These are phyloP conservation scores for Polytrichum commune DNA, from an alignment of 225 moss, liverwort and hornwort genomes.

Conservation along the genomic window DNA sequence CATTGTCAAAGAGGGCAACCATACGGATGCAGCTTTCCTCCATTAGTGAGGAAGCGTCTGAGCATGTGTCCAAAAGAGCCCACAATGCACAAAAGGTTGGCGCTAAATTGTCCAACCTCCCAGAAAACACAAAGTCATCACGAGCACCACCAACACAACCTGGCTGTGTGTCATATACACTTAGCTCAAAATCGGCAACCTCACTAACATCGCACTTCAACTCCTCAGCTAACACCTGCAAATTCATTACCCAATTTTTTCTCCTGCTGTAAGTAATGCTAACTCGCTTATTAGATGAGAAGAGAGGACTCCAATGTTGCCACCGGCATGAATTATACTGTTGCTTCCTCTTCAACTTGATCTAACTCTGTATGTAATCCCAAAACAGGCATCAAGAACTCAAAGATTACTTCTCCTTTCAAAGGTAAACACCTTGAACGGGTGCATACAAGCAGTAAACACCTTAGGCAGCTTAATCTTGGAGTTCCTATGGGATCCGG, in stretches of 20 bases:
- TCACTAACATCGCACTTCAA: conserved; percentile 71
- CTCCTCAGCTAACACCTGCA: conserved; percentile 78
- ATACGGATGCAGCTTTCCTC: conserved; percentile 76
- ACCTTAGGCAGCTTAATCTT: too few species aligned
- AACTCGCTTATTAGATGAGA: not conserved
- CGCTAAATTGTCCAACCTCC: conserved; percentile 77
- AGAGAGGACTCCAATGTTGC: too few species aligned
- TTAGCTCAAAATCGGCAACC: conserved; percentile 84
- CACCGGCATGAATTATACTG: too few species aligned
- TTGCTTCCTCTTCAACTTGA: too few species aligned
- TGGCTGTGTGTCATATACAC: conserved; percentile 78
- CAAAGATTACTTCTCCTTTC: too few species aligned
- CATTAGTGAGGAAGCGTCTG: conserved; percentile 44
- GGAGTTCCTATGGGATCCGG: too few species aligned
- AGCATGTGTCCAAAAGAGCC: conserved; percentile 70
- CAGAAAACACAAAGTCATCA: conserved; percentile 78
- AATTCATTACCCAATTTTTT: conserved; percentile 13
- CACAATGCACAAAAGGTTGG: conserved; percentile 81
- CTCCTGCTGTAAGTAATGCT: conserved; percentile 12
- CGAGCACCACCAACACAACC: conserved; percentile 78
- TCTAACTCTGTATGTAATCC: too few species aligned
- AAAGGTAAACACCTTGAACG: too few species aligned
- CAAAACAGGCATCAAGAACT: too few species aligned
- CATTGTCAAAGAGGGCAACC: conserved; percentile 80
- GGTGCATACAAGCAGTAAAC: too few species aligned